Evolutionary conservation across 768 basidiomycete genomes (phyloP).

Genomic region (Amylocystis lapponica): DNA sequence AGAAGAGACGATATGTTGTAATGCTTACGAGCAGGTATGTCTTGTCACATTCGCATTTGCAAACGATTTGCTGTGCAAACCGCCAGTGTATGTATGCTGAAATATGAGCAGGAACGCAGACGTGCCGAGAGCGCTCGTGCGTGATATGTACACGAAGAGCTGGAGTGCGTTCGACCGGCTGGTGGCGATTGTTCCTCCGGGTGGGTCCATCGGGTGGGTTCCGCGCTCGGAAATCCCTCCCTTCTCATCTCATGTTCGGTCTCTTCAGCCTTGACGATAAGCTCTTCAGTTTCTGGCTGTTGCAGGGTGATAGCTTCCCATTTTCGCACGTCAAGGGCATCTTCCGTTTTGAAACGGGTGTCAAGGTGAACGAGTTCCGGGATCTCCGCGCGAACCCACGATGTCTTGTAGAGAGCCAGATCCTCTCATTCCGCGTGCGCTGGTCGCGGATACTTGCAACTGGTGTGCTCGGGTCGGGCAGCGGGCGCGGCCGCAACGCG

Average conservation of each 20-base stretch:
- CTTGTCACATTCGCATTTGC: not conserved
- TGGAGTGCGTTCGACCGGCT: constrained; percentile 90
- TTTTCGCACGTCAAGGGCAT: constrained; percentile 79
- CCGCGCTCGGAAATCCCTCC: constrained; percentile 5
- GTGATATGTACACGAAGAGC: constrained; percentile 89
- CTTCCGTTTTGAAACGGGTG: constrained; percentile 81
- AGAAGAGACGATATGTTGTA: constrained; percentile 70
- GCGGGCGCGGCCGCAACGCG: constrained; percentile 24
- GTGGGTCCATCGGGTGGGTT: constrained; percentile 79
- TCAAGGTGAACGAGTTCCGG: constrained; percentile 84
- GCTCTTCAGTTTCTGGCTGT: constrained; percentile 83
- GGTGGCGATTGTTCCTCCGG: constrained; percentile 85
- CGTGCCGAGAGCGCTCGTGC: constrained; percentile 75
- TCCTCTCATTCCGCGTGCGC: constrained; percentile 76
- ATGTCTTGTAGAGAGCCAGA: constrained; percentile 77
- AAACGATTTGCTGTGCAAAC: not conserved
- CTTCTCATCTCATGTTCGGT: not conserved
- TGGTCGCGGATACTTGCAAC: constrained; percentile 71
- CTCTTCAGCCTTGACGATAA: constrained; percentile 77
- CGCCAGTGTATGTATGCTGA: not conserved
- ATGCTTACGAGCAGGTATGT: constrained; percentile 63
- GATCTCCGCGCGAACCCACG: constrained; percentile 86
- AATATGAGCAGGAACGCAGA: constrained; percentile 61
- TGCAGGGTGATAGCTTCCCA: constrained; percentile 74
- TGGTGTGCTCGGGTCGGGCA: constrained; percentile 51